Percentiles rank a stretch among this genome's conserved stretches.
These are phyloP conservation scores for Xylaria bambusicola DNA, from an alignment of 495 filamentous ascomycete species.

Conservation along the genomic window DNA sequence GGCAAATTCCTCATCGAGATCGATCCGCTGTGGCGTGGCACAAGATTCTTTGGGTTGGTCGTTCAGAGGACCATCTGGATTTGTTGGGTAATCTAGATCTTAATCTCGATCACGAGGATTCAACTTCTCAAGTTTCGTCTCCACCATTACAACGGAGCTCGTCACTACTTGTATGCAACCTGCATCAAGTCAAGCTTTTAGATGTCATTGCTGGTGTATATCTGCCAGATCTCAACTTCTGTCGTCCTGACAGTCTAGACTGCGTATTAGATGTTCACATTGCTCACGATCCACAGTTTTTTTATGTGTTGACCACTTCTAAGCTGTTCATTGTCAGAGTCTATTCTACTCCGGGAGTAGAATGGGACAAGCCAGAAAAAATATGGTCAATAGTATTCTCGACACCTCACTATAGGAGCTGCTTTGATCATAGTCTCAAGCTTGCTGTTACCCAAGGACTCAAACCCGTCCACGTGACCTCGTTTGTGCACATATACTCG, in stretches of 20 bases:
- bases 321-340: constrained; percentile 30
- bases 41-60: constrained; percentile 31
- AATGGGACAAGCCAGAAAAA: constrained; percentile 25
- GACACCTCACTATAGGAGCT: constrained; percentile 30
- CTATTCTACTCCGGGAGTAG: constrained; percentile 18
- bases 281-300: constrained; percentile 26
- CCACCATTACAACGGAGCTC: constrained; percentile 27
- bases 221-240: constrained; percentile 23
- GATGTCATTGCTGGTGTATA: constrained; percentile 27
- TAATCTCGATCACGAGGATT: constrained; percentile 22
- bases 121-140: constrained; percentile 23
- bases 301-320: constrained; percentile 31
- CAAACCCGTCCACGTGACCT: constrained; percentile 16
- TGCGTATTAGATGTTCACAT: constrained; percentile 30
- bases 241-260: constrained; percentile 22
- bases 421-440: constrained; percentile 23
- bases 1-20: constrained; percentile 21
- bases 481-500: constrained; percentile 30
- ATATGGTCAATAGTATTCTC: constrained; percentile 26
- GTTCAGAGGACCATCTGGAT: constrained; percentile 20
- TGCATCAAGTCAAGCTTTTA: constrained; percentile 24
- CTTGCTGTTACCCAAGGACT: constrained; percentile 24
- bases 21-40: constrained; percentile 23
- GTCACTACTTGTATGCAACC: constrained; percentile 28
- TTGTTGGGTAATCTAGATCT: constrained; percentile 12